Base-by-base conservation (phyloP, 2,329 filamentous ascomycete genomes). In the Penicillium psychrosexuale region DNA sequence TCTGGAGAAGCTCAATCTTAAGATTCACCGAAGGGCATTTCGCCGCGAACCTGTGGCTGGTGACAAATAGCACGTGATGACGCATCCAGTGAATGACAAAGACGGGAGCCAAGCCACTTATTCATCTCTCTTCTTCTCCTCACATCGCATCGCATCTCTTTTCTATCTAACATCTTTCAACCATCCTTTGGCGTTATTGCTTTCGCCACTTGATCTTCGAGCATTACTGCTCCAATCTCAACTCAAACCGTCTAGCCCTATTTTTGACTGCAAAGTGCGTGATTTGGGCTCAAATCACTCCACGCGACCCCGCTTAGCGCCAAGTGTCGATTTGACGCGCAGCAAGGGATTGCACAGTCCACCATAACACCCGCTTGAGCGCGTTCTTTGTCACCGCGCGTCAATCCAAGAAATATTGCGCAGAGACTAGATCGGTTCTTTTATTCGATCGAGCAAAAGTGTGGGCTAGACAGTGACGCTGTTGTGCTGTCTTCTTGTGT, bases 401-500 rank as follows among this genome's bases (percentile, higher is more conserved):
- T 56, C 36, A 49, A 28, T 51, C 31, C 36, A 51, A 55, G 51
- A 47, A 33, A 42, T 45, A 42, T 57, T 53, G 58, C 62, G 61
- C 64, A 53, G 57, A 57, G 53, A 51, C 64, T 62, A 58, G 55
- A 57, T 39, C 57, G 55, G 57, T 58, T 63, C 58, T 60, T 63
- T 27, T 61, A 62, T 27, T 49, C 36, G 61, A 65, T 61, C 59
- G 64, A 72, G 68, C 73, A 71, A 69, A 71, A 69, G 62, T 57
- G 61, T 65, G 63, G 65, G 62, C 61, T 55, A 63, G 63, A 63
- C 64, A 62, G 61, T 62, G 61, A 61, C 64, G 59, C 60, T 64
- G 49, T 63, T 65, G 54, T 64, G 60, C 66, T 62, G 64, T 69
- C 67, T 68, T 66, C 62, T 68, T 70, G 65, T 72, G 72, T 75